Conservation (phyloP, 2,329 filamentous ascomycete species). For the Westerdykella ornata region DNA sequence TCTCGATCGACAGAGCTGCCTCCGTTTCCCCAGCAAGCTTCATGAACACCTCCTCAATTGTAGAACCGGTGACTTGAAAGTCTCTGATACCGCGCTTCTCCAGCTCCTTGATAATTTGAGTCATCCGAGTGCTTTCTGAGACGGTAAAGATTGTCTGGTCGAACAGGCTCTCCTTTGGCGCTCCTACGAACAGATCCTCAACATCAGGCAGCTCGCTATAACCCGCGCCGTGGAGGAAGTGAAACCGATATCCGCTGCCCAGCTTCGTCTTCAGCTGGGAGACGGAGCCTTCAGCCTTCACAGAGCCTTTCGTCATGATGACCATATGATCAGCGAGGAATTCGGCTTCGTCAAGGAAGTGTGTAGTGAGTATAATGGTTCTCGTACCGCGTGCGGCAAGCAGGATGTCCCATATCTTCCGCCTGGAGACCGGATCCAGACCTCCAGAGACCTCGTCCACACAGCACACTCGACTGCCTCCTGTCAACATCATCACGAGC, state of each 20-base stretch:
- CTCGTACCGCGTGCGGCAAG: conserved; percentile 72
- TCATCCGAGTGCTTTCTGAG: conserved; percentile 59
- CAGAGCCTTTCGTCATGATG: conserved; percentile 71
- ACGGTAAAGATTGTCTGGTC: conserved; percentile 71
- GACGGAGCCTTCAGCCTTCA: conserved; percentile 72
- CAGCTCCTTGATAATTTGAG: conserved; percentile 60
- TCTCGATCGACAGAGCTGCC: not conserved
- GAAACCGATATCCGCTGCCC: conserved; percentile 72
- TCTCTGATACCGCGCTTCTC: conserved; percentile 60
- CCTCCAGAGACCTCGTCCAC: conserved; percentile 84
- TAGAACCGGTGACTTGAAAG: conserved; percentile 77
- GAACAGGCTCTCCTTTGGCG: conserved; percentile 25
- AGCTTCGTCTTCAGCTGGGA: conserved; percentile 72
- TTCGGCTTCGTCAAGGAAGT: conserved; percentile 87
- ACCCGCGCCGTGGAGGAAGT: conserved; percentile 32
- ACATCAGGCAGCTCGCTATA: conserved; percentile 10
- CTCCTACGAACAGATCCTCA: conserved; percentile 10
- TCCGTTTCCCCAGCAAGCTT: conserved; percentile 64
- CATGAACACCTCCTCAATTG: conserved; percentile 83
- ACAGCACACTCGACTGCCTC: conserved; percentile 76
- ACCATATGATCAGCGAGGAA: conserved; percentile 78
- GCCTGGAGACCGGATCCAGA: conserved; percentile 71
- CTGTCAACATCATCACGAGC: conserved; percentile 85
- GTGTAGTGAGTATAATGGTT: conserved; percentile 78
- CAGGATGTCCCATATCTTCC: conserved; percentile 89